Evolutionary conservation across 805 yeast genomes (phyloP).

Genomic region (Novakomyces olei): DNA sequence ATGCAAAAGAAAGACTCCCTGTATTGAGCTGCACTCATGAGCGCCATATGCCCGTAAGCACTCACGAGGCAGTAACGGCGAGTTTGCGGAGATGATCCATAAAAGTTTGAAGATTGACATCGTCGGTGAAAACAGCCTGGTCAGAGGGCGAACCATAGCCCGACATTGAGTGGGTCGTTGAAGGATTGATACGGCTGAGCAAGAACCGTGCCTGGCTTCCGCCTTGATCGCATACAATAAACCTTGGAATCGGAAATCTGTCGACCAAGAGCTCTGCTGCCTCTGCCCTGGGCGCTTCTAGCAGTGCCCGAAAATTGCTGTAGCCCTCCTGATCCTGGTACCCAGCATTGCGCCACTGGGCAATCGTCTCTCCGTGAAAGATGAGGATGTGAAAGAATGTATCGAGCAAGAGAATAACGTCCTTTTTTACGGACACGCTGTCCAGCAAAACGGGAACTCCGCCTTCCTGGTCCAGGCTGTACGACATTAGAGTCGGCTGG

Average conservation of each 20-base stretch:
- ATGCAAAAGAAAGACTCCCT: no score
- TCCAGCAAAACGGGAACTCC: conserved; percentile 67
- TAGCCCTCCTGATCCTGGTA: conserved; percentile 83
- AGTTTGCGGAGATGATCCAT: conserved; percentile 85
- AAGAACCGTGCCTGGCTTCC: conserved; percentile 96
- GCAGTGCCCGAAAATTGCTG: conserved; percentile 62
- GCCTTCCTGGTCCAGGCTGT: conserved; percentile 65
- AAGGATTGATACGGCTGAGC: conserved; percentile 84
- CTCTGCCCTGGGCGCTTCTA: conserved; percentile 76
- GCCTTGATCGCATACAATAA: conserved; percentile 92
- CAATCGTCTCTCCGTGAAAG: conserved; percentile 84
- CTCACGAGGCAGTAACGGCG: conserved; percentile 30
- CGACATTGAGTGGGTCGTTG: conserved; percentile 46
- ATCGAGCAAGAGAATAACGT: conserved; percentile 67
- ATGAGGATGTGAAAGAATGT: conserved; percentile 92
- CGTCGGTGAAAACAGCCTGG: conserved; percentile 87
- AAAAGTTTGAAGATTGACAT: conserved; percentile 81
- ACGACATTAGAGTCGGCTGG: conserved; percentile 85
- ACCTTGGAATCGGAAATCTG: conserved; percentile 93
- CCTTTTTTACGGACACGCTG: conserved; percentile 77
- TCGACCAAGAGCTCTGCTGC: conserved; percentile 81
- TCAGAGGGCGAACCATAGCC: conserved; percentile 27
- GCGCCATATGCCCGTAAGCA: no score
- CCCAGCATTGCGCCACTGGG: conserved; percentile 89
- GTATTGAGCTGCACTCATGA: no score